Base-by-base conservation (phyloP, 768 basidiomycete genomes). In the Tricholoma saponaceum region DNA sequence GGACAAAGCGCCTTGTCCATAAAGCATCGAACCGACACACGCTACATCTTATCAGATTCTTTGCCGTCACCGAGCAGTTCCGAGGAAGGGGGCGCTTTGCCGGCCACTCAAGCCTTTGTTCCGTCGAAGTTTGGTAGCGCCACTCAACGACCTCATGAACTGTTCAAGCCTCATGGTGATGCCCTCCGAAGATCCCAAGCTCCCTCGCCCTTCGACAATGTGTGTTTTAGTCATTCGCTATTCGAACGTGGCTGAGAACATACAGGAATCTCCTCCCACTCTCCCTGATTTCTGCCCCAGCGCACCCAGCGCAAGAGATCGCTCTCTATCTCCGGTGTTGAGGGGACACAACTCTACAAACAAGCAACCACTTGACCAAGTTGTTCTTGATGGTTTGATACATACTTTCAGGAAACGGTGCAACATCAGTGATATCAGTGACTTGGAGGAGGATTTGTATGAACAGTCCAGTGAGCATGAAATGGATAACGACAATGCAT, bases 1-100 rank as follows among this genome's bases (percentile, higher is more conserved):
- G 71, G 71, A 52, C 61, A 58, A 43, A 81, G 78, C 60, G 59
- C 67, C n/a, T 61, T 81, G 35, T 70, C 66, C 1, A 66, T 67
- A 51, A 64, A 22, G 46, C 51, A 58, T 44, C 47, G 43, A 51
- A 54, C 43, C 58, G 60, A 57, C 47, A 62, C 58, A 51, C 54
- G 52, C 58, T 55, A 51, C 56, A 55, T 64, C 43, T 56, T 57
- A 14, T 16, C 46, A 33, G 25, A 52, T 18, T 56, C 43, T 23
- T 18, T 32, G n/a, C 20, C 37, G 39, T 16, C 41, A 6, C 23
- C 35, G 49, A 49, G 52, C 47, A 16, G 46, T 14, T 63, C 59
- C 12, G 61, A 65, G 14, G 59, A 44, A 26, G 58, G 54, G n/a
- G 46, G 61, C 20, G 39, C 52, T 2, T 60, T 60, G 35, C 64